Evolutionary conservation across 306 rosid species (phyloP).

Genomic region (Canavalia gladiata): DNA sequence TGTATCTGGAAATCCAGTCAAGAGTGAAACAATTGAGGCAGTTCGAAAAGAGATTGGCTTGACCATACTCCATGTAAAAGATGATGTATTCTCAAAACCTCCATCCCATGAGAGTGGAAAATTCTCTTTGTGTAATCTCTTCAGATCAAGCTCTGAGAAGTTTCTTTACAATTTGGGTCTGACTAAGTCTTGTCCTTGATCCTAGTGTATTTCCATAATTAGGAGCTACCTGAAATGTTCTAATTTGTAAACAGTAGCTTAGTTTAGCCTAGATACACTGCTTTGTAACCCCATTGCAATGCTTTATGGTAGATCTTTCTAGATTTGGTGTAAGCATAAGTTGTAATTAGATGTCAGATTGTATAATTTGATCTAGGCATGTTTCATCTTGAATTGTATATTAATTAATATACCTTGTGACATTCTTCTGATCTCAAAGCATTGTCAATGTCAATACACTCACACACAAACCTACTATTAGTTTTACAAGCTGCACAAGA

Average conservation of each 20-base stretch:
- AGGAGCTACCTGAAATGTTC: constrained; percentile 32
- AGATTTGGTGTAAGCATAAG: constrained; percentile 47
- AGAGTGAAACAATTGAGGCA: constrained; percentile 86
- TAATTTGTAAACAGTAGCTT: constrained; percentile 55
- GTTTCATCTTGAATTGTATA: constrained; percentile 36
- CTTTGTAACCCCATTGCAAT: constrained; percentile 45
- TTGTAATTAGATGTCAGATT: constrained; percentile 50
- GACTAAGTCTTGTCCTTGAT: constrained; percentile 80
- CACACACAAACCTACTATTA: not conserved
- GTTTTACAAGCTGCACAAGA: not conserved
- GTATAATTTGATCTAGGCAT: constrained; percentile 48
- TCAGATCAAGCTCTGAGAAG: constrained; percentile 86
- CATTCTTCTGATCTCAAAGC: constrained; percentile 27
- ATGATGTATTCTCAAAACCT: constrained; percentile 62
- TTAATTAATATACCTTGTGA: constrained; percentile 32
- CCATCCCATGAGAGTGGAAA: constrained; percentile 65
- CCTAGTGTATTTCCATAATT: constrained; percentile 26
- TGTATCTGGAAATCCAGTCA: constrained; percentile 81
- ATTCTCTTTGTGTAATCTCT: constrained; percentile 76
- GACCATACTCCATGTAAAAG: constrained; percentile 73
- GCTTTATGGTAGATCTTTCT: constrained; percentile 47
- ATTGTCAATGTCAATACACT: not conserved
- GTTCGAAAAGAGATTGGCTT: constrained; percentile 87
- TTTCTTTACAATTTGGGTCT: constrained; percentile 90
- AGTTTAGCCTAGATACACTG: constrained; percentile 46